Conservation (phyloP, 352 stramenopile genomes). For the Phytophthora meadii region DNA sequence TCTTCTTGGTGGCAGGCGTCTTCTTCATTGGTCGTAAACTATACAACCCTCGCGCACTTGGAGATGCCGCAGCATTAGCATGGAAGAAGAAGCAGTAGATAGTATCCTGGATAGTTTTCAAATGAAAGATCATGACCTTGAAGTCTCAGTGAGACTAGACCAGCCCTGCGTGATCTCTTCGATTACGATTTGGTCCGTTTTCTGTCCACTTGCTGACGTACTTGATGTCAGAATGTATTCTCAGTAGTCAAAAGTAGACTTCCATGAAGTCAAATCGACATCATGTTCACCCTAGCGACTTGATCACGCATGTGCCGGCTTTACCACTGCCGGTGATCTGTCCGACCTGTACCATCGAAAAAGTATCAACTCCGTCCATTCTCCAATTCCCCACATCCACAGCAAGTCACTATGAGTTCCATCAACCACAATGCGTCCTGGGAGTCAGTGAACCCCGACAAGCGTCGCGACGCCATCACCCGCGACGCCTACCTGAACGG, state of each 20-base stretch:
- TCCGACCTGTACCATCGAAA: no score
- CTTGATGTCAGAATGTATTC: constrained; percentile 2
- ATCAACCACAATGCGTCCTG: constrained; percentile 27
- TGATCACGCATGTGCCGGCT: constrained; percentile 17
- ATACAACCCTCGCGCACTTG: constrained; percentile 52
- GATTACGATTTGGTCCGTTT: constrained; percentile 19
- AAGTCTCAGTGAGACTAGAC: no score
- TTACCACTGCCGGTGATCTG: constrained; percentile 3
- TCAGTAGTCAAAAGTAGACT: neutral
- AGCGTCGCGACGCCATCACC: constrained; percentile 66
- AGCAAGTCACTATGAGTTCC: constrained; percentile 29
- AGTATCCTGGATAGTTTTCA: neutral
- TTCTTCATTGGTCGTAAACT: constrained; percentile 60
- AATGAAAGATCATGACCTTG: neutral
- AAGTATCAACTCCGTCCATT: constrained; percentile 10
- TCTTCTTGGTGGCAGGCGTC: constrained; percentile 58
- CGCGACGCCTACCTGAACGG: constrained; percentile 62
- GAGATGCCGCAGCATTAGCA: constrained; percentile 53
- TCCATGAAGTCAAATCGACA: neutral
- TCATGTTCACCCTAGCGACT: constrained; percentile 17
- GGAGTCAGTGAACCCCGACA: constrained; percentile 43
- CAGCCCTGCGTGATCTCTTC: constrained; percentile 10
- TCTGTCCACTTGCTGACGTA: constrained; percentile 24
- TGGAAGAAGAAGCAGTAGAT: constrained; percentile 64
- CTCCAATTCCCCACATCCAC: constrained; percentile 20